Percentiles rank a stretch among this genome's conserved stretches.
Conservation (phyloP, 306 rosid species). For the Urtica urens region DNA sequence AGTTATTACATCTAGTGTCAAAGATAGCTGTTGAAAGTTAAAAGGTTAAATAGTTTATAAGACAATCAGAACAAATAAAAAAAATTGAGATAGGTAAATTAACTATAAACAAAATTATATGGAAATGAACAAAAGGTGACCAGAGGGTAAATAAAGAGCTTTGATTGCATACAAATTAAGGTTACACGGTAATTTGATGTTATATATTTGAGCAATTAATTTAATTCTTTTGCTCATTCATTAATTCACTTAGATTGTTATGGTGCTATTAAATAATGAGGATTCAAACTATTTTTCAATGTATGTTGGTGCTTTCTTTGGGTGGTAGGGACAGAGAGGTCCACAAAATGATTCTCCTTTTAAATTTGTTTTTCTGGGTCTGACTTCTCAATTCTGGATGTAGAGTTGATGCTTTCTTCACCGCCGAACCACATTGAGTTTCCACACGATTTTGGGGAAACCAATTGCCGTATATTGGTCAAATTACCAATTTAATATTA, state of each 20-base stretch:
- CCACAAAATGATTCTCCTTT: background rate
- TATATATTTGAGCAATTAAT: too few species aligned
- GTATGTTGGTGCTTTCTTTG: background rate
- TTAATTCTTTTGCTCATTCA: background rate
- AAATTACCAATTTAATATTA: too few species aligned
- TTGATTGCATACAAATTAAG: constrained; percentile 81
- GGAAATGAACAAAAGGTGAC: constrained; percentile 10
- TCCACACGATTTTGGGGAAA: too few species aligned
- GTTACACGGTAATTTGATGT: constrained; percentile 44
- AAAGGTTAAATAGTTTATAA: background rate
- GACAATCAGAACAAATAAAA: constrained; percentile 9
- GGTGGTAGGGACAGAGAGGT: constrained; percentile 10
- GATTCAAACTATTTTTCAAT: background rate
- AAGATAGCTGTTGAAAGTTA: background rate
- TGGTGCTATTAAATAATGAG: background rate
- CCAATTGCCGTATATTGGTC: too few species aligned
- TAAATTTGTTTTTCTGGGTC: background rate
- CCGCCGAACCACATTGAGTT: too few species aligned
- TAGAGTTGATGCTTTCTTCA: too few species aligned
- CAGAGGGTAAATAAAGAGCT: constrained; percentile 37
- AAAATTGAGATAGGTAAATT: constrained; percentile 25
- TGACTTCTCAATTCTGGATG: background rate
- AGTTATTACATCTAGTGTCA: too few species aligned
- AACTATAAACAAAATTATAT: too few species aligned
- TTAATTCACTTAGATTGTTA: background rate